A percentile compares a stretch with the other conserved stretches of the same genome.
These are phyloP conservation scores for Linaria vulgaris DNA, from an alignment of 257 asterid species.

Conservation along the genomic window DNA sequence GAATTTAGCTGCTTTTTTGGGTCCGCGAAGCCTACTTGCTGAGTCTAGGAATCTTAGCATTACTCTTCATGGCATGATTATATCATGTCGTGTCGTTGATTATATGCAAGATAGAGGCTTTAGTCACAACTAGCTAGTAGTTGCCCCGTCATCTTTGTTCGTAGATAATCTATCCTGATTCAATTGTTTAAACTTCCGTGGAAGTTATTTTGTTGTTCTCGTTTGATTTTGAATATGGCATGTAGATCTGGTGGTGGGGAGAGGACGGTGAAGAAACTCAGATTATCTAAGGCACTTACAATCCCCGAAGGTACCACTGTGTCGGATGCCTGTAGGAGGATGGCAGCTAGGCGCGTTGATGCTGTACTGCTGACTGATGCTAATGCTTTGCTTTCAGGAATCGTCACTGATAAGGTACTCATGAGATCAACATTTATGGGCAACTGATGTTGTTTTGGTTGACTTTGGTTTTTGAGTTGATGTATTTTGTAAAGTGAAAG, in stretches of 20 bases:
- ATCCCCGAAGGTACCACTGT: slow-evolving; percentile 94
- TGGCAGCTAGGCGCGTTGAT: slow-evolving; percentile 86
- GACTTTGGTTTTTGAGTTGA: slow-evolving; percentile 1
- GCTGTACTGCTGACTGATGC: slow-evolving; percentile 92
- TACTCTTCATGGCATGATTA: too few species aligned
- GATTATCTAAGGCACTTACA: slow-evolving; percentile 89
- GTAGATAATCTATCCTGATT: slow-evolving; percentile 3
- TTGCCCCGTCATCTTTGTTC: background rate
- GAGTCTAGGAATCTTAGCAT: too few species aligned
- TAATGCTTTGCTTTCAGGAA: slow-evolving; percentile 92
- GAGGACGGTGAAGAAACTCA: slow-evolving; percentile 94
- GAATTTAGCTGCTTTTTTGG: too few species aligned
- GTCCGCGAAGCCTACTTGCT: too few species aligned
- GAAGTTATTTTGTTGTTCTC: background rate
- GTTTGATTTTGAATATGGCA: slow-evolving; percentile 10
- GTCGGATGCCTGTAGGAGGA: slow-evolving; percentile 90
- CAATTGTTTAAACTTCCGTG: background rate
- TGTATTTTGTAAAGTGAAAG: slow-evolving; percentile 16
- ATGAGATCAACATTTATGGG: slow-evolving; percentile 7
- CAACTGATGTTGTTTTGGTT: slow-evolving; percentile 4
- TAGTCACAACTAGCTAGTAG: background rate
- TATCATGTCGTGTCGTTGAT: background rate
- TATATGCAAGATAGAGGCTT: slow-evolving; percentile 5
- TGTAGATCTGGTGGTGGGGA: slow-evolving; percentile 65
- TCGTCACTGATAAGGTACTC: slow-evolving; percentile 87